These are phyloP conservation scores for Dentipellis fragilis DNA, from an alignment of 768 basidiomycete genomes.

Conservation along the genomic window DNA sequence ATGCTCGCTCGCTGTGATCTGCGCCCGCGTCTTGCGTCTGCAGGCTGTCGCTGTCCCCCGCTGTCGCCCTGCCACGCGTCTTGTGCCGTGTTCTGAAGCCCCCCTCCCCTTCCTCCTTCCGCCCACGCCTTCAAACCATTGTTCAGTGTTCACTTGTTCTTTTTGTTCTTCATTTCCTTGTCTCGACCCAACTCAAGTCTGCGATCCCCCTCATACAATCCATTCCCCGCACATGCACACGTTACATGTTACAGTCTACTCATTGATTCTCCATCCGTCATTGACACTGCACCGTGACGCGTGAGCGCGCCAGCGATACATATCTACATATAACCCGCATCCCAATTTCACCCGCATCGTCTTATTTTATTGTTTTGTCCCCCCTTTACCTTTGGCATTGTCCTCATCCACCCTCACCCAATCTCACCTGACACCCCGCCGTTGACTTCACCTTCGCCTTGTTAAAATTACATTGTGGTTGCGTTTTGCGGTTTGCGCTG, in stretches of 20 bases:
- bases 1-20: neutral
- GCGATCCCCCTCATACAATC: neutral
- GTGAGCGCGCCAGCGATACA: neutral
- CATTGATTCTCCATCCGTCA: too few relatives aligned
- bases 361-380: neutral
- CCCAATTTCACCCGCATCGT: neutral
- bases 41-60: neutral
- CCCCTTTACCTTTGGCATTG: neutral
- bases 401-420: too few relatives aligned
- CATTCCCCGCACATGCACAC: neutral
- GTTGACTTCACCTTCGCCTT: neutral
- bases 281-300: neutral
- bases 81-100: neutral
- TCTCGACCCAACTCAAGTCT: too few relatives aligned
- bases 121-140: too few relatives aligned
- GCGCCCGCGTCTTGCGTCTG: too few relatives aligned
- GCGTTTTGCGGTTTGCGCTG: too few relatives aligned
- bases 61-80: neutral
- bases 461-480: neutral
- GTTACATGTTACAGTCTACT: too few relatives aligned
- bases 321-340: neutral
- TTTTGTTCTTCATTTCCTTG: too few relatives aligned
- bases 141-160: too few relatives aligned
- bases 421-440: too few relatives aligned
- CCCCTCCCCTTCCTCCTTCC: neutral